Evolutionary conservation across 2,329 filamentous ascomycete genomes (phyloP).

Genomic region (Mycosphaerelloides madeirae): DNA sequence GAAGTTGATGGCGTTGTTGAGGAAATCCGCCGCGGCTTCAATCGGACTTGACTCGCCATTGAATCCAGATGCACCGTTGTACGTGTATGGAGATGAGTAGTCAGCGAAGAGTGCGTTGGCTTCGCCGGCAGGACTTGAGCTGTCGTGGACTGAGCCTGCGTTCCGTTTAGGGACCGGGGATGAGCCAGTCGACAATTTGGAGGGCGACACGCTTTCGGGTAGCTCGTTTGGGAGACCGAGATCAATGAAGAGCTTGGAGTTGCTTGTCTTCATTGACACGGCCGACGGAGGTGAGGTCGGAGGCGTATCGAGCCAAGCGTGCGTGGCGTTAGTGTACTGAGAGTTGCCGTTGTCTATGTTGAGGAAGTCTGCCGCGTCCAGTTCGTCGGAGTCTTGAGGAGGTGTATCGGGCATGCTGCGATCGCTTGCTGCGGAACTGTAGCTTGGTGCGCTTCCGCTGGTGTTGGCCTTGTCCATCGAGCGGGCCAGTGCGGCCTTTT

Average conservation of each 20-base stretch:
- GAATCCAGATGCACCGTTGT: constrained; percentile 9
- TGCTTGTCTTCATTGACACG: constrained; percentile 7
- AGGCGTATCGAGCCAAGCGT: constrained; percentile 29
- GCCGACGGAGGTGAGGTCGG: constrained; percentile 27
- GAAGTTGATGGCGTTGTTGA: constrained; percentile 20
- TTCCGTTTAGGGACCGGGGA: constrained; percentile 16
- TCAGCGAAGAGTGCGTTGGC: constrained; percentile 10
- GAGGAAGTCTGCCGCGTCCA: constrained; percentile 28
- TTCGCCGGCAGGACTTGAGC: constrained; percentile 18
- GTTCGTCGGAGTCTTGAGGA: constrained; percentile 25
- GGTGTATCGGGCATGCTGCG: constrained; percentile 32
- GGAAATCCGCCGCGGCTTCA: constrained; percentile 17
- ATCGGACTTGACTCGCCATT: constrained; percentile 19
- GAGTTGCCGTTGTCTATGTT: constrained; percentile 23
- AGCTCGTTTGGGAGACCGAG: constrained; percentile 18
- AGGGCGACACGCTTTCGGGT: constrained; percentile 20
- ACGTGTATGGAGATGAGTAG: constrained; percentile 16
- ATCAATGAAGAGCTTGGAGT: constrained; percentile 19
- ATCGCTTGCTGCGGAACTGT: constrained; percentile 27
- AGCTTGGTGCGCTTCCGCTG: constrained; percentile 18
- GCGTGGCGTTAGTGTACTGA: constrained; percentile 20
- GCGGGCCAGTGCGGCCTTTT: constrained; percentile 54
- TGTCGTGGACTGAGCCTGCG: constrained; percentile 12
- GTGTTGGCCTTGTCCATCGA: constrained; percentile 31
- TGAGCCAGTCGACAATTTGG: constrained; percentile 21